These are phyloP conservation scores for Pyricularia sp. DNA, from an alignment of 2,329 filamentous ascomycete genomes.

Conservation along the genomic window DNA sequence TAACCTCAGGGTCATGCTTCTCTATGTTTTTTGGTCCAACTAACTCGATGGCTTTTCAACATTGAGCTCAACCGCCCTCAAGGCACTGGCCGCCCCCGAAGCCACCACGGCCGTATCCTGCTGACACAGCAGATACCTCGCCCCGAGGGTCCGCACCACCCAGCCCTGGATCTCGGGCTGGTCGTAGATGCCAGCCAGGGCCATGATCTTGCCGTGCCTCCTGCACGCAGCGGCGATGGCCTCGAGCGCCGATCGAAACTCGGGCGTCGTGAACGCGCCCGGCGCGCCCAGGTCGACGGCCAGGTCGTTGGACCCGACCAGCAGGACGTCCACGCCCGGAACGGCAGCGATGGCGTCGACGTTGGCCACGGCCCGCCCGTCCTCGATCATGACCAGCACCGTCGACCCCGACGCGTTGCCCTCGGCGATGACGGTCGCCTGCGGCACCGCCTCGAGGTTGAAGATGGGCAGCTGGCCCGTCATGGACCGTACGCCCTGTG, in stretches of 20 bases:
- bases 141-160: not conserved
- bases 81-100: not conserved
- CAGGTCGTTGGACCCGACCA: slow-evolving; percentile 27
- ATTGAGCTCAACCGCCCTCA: not conserved
- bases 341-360: slow-evolving; percentile 26
- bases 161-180: not conserved
- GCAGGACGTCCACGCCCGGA: slow-evolving; percentile 24
- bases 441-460: slow-evolving; percentile 7
- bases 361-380: slow-evolving; percentile 21
- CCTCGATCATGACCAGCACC: slow-evolving; percentile 17
- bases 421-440: slow-evolving; percentile 6
- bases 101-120: not conserved
- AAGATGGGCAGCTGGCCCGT: slow-evolving; percentile 10
- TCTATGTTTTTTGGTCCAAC: not conserved
- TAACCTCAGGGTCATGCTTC: not conserved
- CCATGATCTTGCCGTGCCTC: slow-evolving; percentile 16
- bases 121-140: not conserved
- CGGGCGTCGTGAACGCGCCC: slow-evolving; percentile 21
- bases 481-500: slow-evolving; percentile 13
- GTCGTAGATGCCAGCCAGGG: not conserved
- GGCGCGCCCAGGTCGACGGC: slow-evolving; percentile 25
- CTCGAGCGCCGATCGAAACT: slow-evolving; percentile 9
- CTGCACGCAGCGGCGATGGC: slow-evolving; percentile 16
- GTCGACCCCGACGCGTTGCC: slow-evolving; percentile 8
- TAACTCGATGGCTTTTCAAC: not conserved